Evolutionary conservation across 352 stramenopile genomes (phyloP), one percentile per base, ranked within the genome.

Genomic region (Peronospora destructor): DNA sequence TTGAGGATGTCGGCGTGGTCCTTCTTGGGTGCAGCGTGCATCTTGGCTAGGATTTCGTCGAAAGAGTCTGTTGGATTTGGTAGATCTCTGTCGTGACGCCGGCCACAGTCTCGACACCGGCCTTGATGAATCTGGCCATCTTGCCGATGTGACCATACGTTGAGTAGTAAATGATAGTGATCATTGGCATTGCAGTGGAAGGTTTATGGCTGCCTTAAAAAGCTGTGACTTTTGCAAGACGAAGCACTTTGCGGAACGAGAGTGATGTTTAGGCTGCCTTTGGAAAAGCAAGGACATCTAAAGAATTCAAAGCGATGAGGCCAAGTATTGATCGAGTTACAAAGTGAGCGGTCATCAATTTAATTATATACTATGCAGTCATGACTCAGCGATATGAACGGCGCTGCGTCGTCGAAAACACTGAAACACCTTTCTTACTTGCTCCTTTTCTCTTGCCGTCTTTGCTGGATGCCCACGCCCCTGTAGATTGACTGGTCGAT

Each of bases 121-220:
- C 69, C 60, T 88, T 87, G 42, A 95, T 52, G 8, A 67, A 56
- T 43, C 89, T 68, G 37, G 85, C 82, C 67, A 96, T 73, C 50
- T 62, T 77, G 29, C 56, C 63, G 56, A 95, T 74, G 68, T 95
- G 87, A 39, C 81, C 79, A 64, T 95, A 95, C 4, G 80, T 83
- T 29, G 73, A 89, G 68, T 93, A 92, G 61, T 89, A 88, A 50
- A 94, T 49, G 53, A 94, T 89, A 9, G 75, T 74, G 46, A 94
- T 76, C 51, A 88, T 87, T 23, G 80, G 60, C 71, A 79, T 81
- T 28, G 19, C 11, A 12, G 30, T 44, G 0, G 4, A 11, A 41
- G 23, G 19, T 21, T 21, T 21, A 21, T 21, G 19, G 19, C 3
- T 26, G 23, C 2, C 0, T 0, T 6, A 6, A 26, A 26, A 26